Percentiles rank a stretch among this genome's conserved stretches.
Conservation (phyloP, 768 basidiomycete species). For the Dentipellis fragilis region DNA sequence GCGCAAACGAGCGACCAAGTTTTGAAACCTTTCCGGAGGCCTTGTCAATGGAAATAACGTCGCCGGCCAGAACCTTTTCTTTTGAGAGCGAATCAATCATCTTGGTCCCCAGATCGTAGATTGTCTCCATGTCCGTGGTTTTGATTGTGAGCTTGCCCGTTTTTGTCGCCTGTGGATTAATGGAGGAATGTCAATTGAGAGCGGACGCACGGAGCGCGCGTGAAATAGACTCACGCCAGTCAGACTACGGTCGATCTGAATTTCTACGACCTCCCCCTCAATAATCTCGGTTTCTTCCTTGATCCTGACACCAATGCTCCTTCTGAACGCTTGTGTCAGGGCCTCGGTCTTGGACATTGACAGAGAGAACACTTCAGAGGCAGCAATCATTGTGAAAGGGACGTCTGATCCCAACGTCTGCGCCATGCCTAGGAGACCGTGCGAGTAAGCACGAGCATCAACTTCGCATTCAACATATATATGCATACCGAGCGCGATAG, state of each 20-base stretch:
- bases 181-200: not conserved
- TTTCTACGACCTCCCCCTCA: slow-evolving; percentile 97
- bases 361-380: slow-evolving; percentile 94
- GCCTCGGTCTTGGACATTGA: slow-evolving; percentile 99
- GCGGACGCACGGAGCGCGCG: not conserved
- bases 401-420: slow-evolving; percentile 91
- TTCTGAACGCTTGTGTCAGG: slow-evolving; percentile 89
- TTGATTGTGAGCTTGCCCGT: slow-evolving; percentile 97
- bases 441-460: not conserved
- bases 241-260: slow-evolving; percentile 93
- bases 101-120: slow-evolving; percentile 96
- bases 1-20: slow-evolving; percentile 92
- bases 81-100: slow-evolving; percentile 98
- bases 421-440: slow-evolving; percentile 75
- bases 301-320: slow-evolving; percentile 95
- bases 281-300: slow-evolving; percentile 97
- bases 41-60: slow-evolving; percentile 95
- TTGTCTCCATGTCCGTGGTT: slow-evolving; percentile 99
- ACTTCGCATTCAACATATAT: not conserved
- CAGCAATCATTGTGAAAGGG: slow-evolving; percentile 96
- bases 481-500: slow-evolving; percentile 83
- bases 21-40: slow-evolving; percentile 95
- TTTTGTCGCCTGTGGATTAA: slow-evolving; percentile 72
- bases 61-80: slow-evolving; percentile 92
- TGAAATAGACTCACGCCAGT: slow-evolving; percentile 63